A percentile compares a stretch with the other conserved stretches of the same genome.
Conservation (phyloP, 2,329 filamentous ascomycete species). For the Sporothrix phasma region DNA sequence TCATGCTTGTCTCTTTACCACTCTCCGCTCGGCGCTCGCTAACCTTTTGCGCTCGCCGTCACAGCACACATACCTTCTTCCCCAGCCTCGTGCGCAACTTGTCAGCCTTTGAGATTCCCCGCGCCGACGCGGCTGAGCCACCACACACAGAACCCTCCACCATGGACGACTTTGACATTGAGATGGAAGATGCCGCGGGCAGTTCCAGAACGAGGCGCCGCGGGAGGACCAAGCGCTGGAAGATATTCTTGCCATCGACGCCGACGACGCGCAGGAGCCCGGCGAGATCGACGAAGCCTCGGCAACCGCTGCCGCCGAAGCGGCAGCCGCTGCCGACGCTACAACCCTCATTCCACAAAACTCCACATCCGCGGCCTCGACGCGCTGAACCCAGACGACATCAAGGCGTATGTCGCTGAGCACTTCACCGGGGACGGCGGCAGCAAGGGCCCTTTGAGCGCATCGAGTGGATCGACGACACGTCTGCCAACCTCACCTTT, state of each 20-base stretch:
- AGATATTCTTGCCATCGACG: conserved; percentile 25
- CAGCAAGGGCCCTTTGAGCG: conserved; percentile 43
- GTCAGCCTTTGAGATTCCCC: background rate
- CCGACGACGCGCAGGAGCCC: conserved; percentile 25
- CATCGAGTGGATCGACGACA: conserved; percentile 93
- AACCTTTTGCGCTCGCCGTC: background rate
- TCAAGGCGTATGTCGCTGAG: conserved; percentile 63
- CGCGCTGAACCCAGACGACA: conserved; percentile 67
- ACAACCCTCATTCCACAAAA: conserved; percentile 42
- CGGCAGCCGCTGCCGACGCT: background rate
- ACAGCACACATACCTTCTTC: background rate
- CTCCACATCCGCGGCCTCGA: conserved; percentile 80
- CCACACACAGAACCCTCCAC: background rate
- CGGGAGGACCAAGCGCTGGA: conserved; percentile 23
- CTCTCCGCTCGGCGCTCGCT: background rate
- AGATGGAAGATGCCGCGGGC: conserved; percentile 54
- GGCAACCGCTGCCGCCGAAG: conserved; percentile 8
- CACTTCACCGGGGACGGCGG: conserved; percentile 47
- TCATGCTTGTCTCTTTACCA: background rate
- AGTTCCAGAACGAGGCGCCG: conserved; percentile 3
- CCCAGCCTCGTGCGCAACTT: background rate
- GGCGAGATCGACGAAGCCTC: conserved; percentile 21
- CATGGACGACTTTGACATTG: conserved; percentile 51
- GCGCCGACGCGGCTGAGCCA: background rate
- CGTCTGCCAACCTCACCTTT: conserved; percentile 80